Base-by-base conservation (phyloP, 441 rosid genomes). In the Gossypium schwendimanii region DNA sequence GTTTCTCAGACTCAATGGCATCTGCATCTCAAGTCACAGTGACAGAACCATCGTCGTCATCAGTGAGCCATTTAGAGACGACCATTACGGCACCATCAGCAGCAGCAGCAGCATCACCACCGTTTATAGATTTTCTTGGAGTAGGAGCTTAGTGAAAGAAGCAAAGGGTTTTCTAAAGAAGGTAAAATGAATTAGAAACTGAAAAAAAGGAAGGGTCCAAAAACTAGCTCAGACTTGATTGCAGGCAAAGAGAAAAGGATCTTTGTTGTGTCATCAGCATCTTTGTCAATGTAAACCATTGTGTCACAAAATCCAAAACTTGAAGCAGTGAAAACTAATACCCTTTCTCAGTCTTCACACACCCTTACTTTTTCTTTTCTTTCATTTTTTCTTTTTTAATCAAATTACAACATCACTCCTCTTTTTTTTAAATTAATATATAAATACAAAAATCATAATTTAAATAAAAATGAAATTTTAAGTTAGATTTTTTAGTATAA, bases 81-180 rank as follows among this genome's bases (percentile, higher is more conserved):
- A 49, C 49, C 14, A 18, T 11, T 17, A 20, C 17, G 2, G 63
- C 83, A 26, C 86, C 87, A 36, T 73, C 33, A 28, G 45, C 45
- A 21, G 45, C 17, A 10, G 36, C 36, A 3, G 36, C 85, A 23
- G 84, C 88, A 28, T 68, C 80, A 28, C 91, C 88, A 31, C 78
- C 81, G 63, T 88, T 88, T 74, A 81, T 88, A 78, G 92, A 88
- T 76, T 88, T 88, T 76, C 88, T 88, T 59, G 92, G 91, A 36
- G 85, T 84, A 68, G 91, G 91, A 75, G 87, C 82, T 63, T 77
- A 73, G 11, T 59, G 72, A 28, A 57, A 77, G 52, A 49, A 53
- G 55, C 18, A n/a, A 54, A 57, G 26, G 24, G 63, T 28, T 80
- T 70, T 44, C 79, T 6, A 41, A 76, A 26, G 17, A 54, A 50